Conservation (phyloP, 2,329 filamentous ascomycete species). For the Lojkania enalia region DNA sequence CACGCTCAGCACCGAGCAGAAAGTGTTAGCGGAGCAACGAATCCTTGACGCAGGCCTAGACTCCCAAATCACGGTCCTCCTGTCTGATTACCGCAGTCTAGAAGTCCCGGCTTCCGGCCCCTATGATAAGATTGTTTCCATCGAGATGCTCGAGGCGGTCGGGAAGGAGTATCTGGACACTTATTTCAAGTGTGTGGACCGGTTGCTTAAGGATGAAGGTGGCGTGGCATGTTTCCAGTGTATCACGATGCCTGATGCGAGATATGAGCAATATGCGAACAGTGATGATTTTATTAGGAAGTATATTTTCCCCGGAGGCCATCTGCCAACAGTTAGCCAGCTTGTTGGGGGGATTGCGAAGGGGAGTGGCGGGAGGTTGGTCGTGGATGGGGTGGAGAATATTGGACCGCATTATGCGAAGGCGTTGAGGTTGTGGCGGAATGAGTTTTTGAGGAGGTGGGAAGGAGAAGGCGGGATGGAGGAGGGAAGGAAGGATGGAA, state of each 20-base stretch:
- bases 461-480: constrained; percentile 63
- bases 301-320: constrained; percentile 79
- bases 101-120: constrained; percentile 52
- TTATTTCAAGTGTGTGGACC: constrained; percentile 68
- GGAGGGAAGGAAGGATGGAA: no score
- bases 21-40: constrained; percentile 66
- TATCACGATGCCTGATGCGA: constrained; percentile 73
- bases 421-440: constrained; percentile 68
- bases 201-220: constrained; percentile 65
- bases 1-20: constrained; percentile 71
- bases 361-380: constrained; percentile 63
- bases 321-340: constrained; percentile 69
- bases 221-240: constrained; percentile 74
- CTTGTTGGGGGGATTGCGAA: constrained; percentile 64
- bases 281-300: constrained; percentile 74
- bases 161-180: constrained; percentile 67
- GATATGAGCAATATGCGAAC: constrained; percentile 67
- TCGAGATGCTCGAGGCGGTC: constrained; percentile 78
- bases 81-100: constrained; percentile 70
- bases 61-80: constrained; percentile 64
- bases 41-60: constrained; percentile 64
- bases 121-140: constrained; percentile 74
- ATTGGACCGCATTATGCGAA: constrained; percentile 75
- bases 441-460: constrained; percentile 67
- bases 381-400: constrained; percentile 70